These are phyloP conservation scores for Aspergillus ruber DNA, from an alignment of 2,329 filamentous ascomycete species.

Conservation along the genomic window DNA sequence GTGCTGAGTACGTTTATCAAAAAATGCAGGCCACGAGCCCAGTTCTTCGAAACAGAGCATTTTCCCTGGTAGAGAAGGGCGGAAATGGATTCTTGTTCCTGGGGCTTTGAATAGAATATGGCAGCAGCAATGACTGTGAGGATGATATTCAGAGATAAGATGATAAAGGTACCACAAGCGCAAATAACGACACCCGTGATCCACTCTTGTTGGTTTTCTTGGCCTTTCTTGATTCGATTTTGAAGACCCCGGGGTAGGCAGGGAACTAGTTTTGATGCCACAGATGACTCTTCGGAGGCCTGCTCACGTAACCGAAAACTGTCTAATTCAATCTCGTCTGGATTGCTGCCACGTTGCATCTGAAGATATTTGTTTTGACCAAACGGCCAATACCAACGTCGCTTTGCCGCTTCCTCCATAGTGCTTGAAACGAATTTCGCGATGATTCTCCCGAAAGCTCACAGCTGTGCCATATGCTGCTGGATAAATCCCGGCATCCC, in stretches of 20 bases:
- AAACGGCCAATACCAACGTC: background rate
- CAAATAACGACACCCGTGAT: constrained; percentile 7
- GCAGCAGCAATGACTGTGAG: constrained; percentile 6
- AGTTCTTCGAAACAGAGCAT: constrained; percentile 3
- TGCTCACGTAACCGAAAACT: background rate
- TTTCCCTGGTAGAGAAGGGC: background rate
- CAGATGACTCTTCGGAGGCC: background rate
- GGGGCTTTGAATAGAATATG: constrained; percentile 2
- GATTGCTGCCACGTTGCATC: background rate
- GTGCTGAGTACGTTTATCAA: constrained; percentile 45
- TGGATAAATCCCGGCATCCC: too few species aligned
- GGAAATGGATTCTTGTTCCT: background rate
- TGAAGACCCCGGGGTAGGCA: background rate
- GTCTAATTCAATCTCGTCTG: background rate
- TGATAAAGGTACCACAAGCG: background rate
- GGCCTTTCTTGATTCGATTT: background rate
- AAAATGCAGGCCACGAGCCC: constrained; percentile 35
- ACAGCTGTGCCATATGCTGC: too few species aligned
- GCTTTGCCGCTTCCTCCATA: background rate
- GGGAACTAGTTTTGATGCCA: background rate
- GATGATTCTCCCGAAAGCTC: too few species aligned
- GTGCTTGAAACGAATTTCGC: background rate
- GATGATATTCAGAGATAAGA: constrained; percentile 7
- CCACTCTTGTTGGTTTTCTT: constrained; percentile 2
- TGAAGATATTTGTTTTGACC: background rate